A percentile compares a stretch with the other conserved stretches of the same genome.
Conservation (phyloP, 2,329 filamentous ascomycete genomes). For the Xylaria hypoxylon region DNA sequence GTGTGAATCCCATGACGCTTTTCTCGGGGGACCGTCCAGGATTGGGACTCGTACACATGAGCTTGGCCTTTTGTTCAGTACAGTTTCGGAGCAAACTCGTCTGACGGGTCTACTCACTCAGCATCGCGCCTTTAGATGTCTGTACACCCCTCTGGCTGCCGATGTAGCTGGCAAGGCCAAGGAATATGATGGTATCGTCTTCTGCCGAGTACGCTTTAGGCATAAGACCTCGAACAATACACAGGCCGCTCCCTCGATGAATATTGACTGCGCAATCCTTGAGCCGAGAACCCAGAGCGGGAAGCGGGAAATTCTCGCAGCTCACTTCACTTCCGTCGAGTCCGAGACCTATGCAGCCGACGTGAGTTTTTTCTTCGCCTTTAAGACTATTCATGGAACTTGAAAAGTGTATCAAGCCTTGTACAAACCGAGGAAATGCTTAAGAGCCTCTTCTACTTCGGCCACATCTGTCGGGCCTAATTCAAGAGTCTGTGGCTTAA, state of each 20-base stretch:
- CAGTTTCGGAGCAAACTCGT: conserved; percentile 1
- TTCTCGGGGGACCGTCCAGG: conserved; percentile 58
- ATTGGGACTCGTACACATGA: conserved; percentile 61
- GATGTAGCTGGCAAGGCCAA: conserved; percentile 68
- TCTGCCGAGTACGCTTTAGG: conserved; percentile 60
- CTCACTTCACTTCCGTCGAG: conserved; percentile 55
- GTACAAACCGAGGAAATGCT: conserved; percentile 43
- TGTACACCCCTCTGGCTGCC: conserved; percentile 65
- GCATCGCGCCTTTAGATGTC: conserved; percentile 59
- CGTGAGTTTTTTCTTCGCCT: conserved; percentile 30
- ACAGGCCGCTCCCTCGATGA: conserved; percentile 62
- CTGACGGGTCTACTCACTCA: conserved; percentile 54
- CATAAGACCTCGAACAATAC: conserved; percentile 66
- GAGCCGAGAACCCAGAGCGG: conserved; percentile 53
- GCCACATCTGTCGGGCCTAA: conserved; percentile 41
- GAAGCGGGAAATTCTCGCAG: conserved; percentile 56
- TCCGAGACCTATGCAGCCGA: conserved; percentile 48
- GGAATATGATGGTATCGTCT: conserved; percentile 66
- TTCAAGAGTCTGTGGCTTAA: conserved; percentile 37
- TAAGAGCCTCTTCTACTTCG: conserved; percentile 44
- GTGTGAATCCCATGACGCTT: conserved; percentile 64
- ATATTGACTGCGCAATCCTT: conserved; percentile 51
- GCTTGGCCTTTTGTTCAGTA: conserved; percentile 50
- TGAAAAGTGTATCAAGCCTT: conserved; percentile 35
- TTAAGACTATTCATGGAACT: conserved; percentile 29